These are phyloP conservation scores for Pisolithus thermaeus DNA, from an alignment of 1,284 basidiomycete species.

Conservation along the genomic window DNA sequence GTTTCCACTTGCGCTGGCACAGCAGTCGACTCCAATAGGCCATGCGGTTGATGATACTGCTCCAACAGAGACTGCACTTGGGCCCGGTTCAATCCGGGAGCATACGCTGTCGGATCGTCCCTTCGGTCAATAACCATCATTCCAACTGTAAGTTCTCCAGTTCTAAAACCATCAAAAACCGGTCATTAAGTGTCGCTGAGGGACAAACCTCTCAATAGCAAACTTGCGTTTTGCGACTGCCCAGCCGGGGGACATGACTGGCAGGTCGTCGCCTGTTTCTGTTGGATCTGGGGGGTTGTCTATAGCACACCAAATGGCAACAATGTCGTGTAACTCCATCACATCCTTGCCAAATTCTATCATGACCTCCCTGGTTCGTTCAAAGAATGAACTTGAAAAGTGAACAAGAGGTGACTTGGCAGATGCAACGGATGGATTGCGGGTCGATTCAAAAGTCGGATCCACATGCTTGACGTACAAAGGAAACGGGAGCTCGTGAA, in stretches of 20 bases:
- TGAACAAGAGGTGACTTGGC: constrained; percentile 55
- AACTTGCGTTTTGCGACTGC: constrained; percentile 46
- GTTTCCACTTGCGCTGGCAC: constrained; percentile 50
- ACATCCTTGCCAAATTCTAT: constrained; percentile 71
- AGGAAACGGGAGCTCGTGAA: constrained; percentile 73
- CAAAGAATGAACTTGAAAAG: constrained; percentile 78
- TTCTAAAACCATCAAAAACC: constrained; percentile 22
- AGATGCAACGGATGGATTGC: constrained; percentile 37
- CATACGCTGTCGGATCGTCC: constrained; percentile 52
- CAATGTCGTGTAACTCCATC: constrained; percentile 82
- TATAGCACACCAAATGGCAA: constrained; percentile 74
- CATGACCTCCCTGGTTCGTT: constrained; percentile 68
- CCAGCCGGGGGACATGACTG: constrained; percentile 47
- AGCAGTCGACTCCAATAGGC: constrained; percentile 42
- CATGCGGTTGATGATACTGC: constrained; percentile 31
- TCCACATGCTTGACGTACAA: constrained; percentile 53
- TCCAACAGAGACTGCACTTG: constrained; percentile 52
- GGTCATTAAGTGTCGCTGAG: neutral
- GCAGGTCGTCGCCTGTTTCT: constrained; percentile 17
- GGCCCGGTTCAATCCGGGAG: constrained; percentile 57
- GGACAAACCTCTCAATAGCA: constrained; percentile 59
- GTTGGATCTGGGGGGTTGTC: constrained; percentile 49
- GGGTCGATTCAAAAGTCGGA: constrained; percentile 43
- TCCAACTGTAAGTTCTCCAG: constrained; percentile 58
- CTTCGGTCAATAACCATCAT: constrained; percentile 73